Evolutionary conservation across 2,329 filamentous ascomycete species (phyloP).

Genomic region (Colletotrichum trifolii): DNA sequence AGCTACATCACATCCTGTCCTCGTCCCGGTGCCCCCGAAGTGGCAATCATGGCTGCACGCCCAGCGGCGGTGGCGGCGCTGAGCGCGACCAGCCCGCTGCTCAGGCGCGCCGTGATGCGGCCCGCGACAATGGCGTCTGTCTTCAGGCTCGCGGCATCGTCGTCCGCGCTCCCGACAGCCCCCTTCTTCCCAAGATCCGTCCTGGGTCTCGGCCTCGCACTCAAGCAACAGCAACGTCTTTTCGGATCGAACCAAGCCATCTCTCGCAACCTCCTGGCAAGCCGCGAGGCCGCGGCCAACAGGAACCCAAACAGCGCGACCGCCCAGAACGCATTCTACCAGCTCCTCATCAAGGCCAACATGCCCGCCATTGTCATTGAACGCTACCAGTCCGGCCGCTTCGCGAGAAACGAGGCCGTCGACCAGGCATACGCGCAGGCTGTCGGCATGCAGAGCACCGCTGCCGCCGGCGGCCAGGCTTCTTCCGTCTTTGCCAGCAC

Average conservation of each 20-base stretch:
- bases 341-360: constrained; percentile 87
- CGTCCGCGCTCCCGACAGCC: constrained; percentile 3
- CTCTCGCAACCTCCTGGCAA: constrained; percentile 77
- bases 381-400: constrained; percentile 86
- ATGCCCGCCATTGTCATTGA: constrained; percentile 95
- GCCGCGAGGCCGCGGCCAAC: constrained; percentile 91
- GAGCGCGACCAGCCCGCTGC: constrained; percentile 28
- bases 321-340: constrained; percentile 93
- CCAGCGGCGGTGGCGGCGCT: constrained; percentile 36
- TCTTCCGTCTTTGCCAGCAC: constrained; percentile 37
- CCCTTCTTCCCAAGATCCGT: constrained; percentile 11
- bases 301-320: constrained; percentile 88
- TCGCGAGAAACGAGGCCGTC: constrained; percentile 82
- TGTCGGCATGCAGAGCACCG: constrained; percentile 57
- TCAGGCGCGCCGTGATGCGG: constrained; percentile 30
- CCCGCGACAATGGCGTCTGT: constrained; percentile 36
- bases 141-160: constrained; percentile 29
- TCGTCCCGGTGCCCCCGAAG: constrained; percentile 4
- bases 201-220: constrained; percentile 38
- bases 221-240: constrained; percentile 37
- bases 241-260: constrained; percentile 61
- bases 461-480: constrained; percentile 29
- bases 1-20: neutral
- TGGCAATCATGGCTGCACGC: constrained; percentile 35
- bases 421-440: constrained; percentile 84